Evolutionary conservation across 257 asterid genomes (phyloP), one percentile per base, ranked within the genome.

Genomic region (Henckelia pumila): DNA sequence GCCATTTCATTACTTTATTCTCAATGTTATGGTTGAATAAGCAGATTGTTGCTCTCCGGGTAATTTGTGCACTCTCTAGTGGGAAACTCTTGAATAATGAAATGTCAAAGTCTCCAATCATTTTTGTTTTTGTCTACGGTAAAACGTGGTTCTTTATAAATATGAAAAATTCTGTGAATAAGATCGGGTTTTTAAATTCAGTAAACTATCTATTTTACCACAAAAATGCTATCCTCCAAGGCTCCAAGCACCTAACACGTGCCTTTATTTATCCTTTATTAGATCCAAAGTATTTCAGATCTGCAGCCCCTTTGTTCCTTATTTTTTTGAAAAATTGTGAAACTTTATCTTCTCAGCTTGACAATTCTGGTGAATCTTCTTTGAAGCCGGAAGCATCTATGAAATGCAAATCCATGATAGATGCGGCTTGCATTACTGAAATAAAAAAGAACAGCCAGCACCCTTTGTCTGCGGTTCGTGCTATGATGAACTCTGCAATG

Each of bases 261-360:
- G 52, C 19, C 6, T 14, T 11, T 40, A 40, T 40, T 40, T 40
- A 14, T 40, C 1, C 13, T 40, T 37, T 40, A 40, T 40, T 40
- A 40, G 19, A 40, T 14, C 14, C 7, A 40, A 40, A 40, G n/a
- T 40, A 14, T 14, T 13, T 3, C 52, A 40, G 52, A 40, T 40
- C 52, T 40, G 52, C 52, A 4, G 19, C 11, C 17, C 17, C 5
- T 37, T 40, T 40, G 14, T 40, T 40, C 52, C 52, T 40, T 10
- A 8, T 7, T 35, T 40, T 40, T 40, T 40, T 13, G 1, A 14
- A 40, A 40, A 13, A 13, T 5, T 47, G 20, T 47, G 17, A 16
- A 47, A 17, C 3, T 35, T 55, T 21, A 20, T 77, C 61, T 63
- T 71, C 63, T 56, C 73, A 79, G 83, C 55, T 57, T 65, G 80